These are phyloP conservation scores for Hypoxylon sp. DNA, from an alignment of 2,329 filamentous ascomycete species.

Conservation along the genomic window DNA sequence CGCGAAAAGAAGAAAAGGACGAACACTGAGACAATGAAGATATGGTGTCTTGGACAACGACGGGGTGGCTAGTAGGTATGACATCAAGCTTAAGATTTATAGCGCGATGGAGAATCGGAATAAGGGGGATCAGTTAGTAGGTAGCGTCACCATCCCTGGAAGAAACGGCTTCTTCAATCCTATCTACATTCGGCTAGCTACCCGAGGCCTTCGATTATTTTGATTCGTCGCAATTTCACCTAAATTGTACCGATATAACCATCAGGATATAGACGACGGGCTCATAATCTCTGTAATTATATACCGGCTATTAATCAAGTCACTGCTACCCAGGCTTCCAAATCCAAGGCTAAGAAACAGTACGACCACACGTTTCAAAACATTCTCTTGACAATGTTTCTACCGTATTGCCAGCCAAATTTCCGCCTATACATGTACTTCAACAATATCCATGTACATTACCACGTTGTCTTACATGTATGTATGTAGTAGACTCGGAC, in stretches of 20 bases:
- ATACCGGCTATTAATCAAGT: constrained; percentile 17
- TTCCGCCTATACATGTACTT: neutral
- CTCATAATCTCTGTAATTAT: constrained; percentile 9
- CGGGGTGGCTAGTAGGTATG: constrained; percentile 10
- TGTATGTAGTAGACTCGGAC: constrained; percentile 6
- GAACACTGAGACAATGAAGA: constrained; percentile 4
- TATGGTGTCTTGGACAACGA: constrained; percentile 3
- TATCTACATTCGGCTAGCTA: constrained; percentile 28
- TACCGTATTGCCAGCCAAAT: neutral
- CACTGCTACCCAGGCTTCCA: constrained; percentile 1
- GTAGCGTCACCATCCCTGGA: constrained; percentile 45
- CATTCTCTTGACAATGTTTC: neutral
- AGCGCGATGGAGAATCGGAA: constrained; percentile 25
- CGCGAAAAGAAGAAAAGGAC: constrained; percentile 2
- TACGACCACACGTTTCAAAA: neutral
- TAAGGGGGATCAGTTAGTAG: constrained; percentile 22
- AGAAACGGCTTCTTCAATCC: constrained; percentile 10
- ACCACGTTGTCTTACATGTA: constrained; percentile 8
- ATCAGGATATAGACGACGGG: constrained; percentile 8
- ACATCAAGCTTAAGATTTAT: constrained; percentile 25
- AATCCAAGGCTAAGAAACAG: constrained; percentile 1
- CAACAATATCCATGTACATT: neutral
- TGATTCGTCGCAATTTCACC: constrained; percentile 20
- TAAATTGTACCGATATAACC: constrained; percentile 3
- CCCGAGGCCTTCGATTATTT: constrained; percentile 23